Evolutionary conservation across 495 filamentous ascomycete genomes (phyloP), one percentile per base, ranked within the genome.

Genomic region (Penicillium subrubescens): DNA sequence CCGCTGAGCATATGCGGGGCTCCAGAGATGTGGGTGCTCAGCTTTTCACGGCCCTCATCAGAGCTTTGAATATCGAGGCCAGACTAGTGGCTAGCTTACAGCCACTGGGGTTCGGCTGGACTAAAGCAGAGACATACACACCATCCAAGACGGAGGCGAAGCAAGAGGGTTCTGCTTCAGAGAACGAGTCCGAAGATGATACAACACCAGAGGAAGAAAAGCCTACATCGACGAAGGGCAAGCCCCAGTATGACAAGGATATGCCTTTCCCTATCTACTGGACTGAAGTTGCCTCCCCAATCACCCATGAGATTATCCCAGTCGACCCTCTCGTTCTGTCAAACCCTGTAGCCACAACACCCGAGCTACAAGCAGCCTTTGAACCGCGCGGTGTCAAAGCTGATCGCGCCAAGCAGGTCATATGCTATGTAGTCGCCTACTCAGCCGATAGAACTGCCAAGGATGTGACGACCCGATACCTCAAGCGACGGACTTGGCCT

Each of bases 381-480:
- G 92, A 97, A 67, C 90, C 92, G 14, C 89, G 93, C 31, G 93
- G 94, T 1, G 82, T 81, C 50, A 91, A 89, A 70, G 91, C 93
- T 0, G 90, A 94, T 29, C 90, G 89, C 64, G 87, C 90, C 5
- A 97, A 93, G 69, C 94, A 97, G 74, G 87, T 96, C 15, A 93
- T 97, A 60, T 88, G 91, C 57, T 99, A 99, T 64, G 85, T 96
- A n/a, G 81, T 99, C 12, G 93, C 89, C 0, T 92, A 91, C 77
- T 93, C 92, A 2, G 68, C 87, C 11, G 93, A 98, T 71, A 91
- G 90, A 14, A 92, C 92, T 0, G 96, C 92, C 11, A 98, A 97
- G 77, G 95, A 98, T 70, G 91, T 99, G 41, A 98, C 95, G 0
- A 90, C 93, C 5, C 87, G 94, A 15, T 98, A 99, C 75, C 87